Evolutionary conservation across 2,329 filamentous ascomycete species (phyloP).

Genomic region (Pestalotiopsis sp.): DNA sequence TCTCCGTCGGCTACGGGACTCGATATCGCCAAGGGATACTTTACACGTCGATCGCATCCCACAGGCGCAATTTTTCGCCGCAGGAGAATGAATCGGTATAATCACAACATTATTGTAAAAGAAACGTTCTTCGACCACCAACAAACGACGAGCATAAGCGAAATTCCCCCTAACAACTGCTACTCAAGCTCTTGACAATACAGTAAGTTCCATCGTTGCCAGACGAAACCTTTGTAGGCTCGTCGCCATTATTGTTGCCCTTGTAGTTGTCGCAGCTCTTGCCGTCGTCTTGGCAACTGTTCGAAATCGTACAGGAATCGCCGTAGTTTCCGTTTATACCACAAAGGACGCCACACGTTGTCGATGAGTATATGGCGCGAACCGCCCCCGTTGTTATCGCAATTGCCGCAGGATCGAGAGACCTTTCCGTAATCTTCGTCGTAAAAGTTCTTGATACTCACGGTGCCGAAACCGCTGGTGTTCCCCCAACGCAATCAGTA

Average conservation of each 20-base stretch:
- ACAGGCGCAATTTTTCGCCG: too few relatives aligned
- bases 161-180: slow-evolving; percentile 15
- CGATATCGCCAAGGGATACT: too few relatives aligned
- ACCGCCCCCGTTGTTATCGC: slow-evolving; percentile 38
- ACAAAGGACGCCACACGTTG: slow-evolving; percentile 44
- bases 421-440: slow-evolving; percentile 49
- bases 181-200: slow-evolving; percentile 22
- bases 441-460: slow-evolving; percentile 42
- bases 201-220: slow-evolving; percentile 39
- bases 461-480: slow-evolving; percentile 36
- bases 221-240: slow-evolving; percentile 39
- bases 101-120: neutral
- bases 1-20: too few relatives aligned
- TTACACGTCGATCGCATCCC: too few relatives aligned
- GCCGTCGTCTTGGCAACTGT: slow-evolving; percentile 35
- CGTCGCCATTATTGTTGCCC: slow-evolving; percentile 37
- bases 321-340: slow-evolving; percentile 57
- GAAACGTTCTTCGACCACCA: neutral
- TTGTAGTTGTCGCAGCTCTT: slow-evolving; percentile 36
- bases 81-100: too few relatives aligned
- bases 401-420: slow-evolving; percentile 54
- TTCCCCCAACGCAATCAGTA: neutral
- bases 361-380: slow-evolving; percentile 46
- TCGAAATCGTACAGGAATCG: slow-evolving; percentile 45
- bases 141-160: neutral